Percentiles rank a stretch among this genome's conserved stretches.
Evolutionary conservation across 1,139 yeast species (phyloP).

Genomic region (Geotrichum phurueaensis): DNA sequence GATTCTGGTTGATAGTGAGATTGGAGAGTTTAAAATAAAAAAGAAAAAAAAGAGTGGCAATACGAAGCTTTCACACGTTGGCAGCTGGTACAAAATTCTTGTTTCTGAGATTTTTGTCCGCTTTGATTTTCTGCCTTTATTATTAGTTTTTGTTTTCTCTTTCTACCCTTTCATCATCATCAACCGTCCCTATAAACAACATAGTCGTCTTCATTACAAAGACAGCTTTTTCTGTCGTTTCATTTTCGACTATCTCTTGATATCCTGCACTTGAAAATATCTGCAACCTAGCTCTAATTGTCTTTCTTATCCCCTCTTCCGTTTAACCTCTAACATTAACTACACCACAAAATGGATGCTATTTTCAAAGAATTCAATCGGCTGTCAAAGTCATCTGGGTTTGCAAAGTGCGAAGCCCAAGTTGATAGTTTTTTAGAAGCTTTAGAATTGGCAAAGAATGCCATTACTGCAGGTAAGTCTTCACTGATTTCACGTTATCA

Average conservation of each 20-base stretch:
- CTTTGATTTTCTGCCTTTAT: not conserved
- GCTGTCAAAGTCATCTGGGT: conserved; percentile 28
- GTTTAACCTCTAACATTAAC: not conserved
- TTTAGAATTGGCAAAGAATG: conserved; percentile 27
- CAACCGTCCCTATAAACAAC: not conserved
- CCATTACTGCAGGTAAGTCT: conserved; percentile 19
- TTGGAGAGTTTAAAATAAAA: not conserved
- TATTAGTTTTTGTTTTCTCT: not conserved
- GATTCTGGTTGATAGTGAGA: not conserved
- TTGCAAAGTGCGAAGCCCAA: conserved; percentile 29
- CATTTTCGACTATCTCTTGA: not conserved
- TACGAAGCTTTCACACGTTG: not conserved
- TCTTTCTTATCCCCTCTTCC: not conserved
- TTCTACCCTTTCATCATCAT: not conserved
- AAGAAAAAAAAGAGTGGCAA: not conserved
- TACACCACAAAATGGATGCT: conserved; percentile 27
- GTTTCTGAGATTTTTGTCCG: not conserved
- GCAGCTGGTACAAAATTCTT: not conserved
- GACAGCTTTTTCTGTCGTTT: not conserved
- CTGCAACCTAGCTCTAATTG: not conserved
- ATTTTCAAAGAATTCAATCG: conserved; percentile 29
- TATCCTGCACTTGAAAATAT: not conserved
- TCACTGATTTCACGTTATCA: not conserved
- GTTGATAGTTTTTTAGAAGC: conserved; percentile 29
- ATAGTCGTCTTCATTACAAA: not conserved